Conservation (phyloP, 176 grass and related monocot genomes). For the Oryza longistaminata region DNA sequence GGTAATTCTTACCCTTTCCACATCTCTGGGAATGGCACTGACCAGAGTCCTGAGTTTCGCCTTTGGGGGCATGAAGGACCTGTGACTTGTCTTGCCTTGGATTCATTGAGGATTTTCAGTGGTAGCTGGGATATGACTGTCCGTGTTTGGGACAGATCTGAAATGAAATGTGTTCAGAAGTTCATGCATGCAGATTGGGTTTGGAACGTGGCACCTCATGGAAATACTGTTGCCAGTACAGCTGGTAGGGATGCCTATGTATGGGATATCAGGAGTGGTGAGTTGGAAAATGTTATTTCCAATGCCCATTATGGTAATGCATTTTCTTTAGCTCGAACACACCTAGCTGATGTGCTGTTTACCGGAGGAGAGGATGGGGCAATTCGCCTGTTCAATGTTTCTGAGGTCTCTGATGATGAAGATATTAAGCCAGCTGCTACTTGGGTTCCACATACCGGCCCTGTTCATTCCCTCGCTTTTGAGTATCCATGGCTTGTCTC, state of each 20-base stretch:
- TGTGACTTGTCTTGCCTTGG: constrained; percentile 85
- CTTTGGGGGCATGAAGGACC: constrained; percentile 97
- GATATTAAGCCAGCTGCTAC: constrained; percentile 71
- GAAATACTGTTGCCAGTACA: constrained; percentile 74
- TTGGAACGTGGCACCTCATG: constrained; percentile 64
- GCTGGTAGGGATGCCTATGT: constrained; percentile 79
- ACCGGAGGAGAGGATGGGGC: constrained; percentile 89
- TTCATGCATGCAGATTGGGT: constrained; percentile 92
- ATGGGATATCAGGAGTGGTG: constrained; percentile 62
- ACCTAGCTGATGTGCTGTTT: constrained; percentile 69
- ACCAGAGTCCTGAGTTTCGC: constrained; percentile 64
- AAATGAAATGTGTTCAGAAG: constrained; percentile 79
- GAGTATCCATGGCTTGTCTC: constrained; percentile 97
- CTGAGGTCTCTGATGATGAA: constrained; percentile 39
- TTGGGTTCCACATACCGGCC: constrained; percentile 80
- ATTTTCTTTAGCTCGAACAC: constrained; percentile 67
- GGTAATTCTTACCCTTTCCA: constrained; percentile 64
- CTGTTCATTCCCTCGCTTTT: constrained; percentile 84
- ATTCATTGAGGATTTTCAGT: constrained; percentile 77
- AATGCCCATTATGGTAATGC: constrained; percentile 73
- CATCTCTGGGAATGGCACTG: constrained; percentile 39
- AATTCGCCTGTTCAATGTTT: constrained; percentile 64
- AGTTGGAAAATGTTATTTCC: constrained; percentile 56
- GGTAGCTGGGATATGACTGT: constrained; percentile 96
- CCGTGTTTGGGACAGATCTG: constrained; percentile 73